Conservation (phyloP, 495 filamentous ascomycete genomes). For the Xylaria longipes region DNA sequence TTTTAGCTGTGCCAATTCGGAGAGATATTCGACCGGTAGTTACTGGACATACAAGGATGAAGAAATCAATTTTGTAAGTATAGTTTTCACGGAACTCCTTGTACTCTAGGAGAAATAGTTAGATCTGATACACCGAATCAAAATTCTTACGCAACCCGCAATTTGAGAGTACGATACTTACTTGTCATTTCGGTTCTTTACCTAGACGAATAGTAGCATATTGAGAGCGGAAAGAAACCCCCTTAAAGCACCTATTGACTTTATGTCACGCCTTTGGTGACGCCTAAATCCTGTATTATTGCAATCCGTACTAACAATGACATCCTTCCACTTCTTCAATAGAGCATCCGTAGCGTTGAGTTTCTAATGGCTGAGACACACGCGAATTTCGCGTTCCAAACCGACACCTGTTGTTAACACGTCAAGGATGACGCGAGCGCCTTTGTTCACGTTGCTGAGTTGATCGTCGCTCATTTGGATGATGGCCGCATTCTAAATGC, state of each 20-base stretch:
- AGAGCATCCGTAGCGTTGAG: constrained; percentile 37
- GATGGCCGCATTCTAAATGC: constrained; percentile 33
- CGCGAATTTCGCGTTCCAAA: constrained; percentile 40
- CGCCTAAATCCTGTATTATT: constrained; percentile 24
- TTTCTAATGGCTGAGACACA: constrained; percentile 38
- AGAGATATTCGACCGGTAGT: constrained; percentile 2
- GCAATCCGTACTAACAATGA: constrained; percentile 36
- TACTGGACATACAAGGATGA: background rate
- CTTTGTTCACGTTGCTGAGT: constrained; percentile 54
- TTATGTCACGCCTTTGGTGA: background rate
- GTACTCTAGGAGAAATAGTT: background rate
- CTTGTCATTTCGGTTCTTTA: background rate
- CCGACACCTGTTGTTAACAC: constrained; percentile 40
- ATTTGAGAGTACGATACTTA: background rate
- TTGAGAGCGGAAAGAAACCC: background rate
- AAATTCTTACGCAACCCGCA: background rate
- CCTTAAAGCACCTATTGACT: background rate
- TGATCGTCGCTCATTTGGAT: constrained; percentile 42
- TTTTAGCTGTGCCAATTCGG: background rate
- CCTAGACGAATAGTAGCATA: background rate
- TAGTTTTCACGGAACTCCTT: constrained; percentile 6
- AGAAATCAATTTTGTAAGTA: background rate
- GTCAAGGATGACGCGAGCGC: constrained; percentile 50
- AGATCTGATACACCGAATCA: background rate
- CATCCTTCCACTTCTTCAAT: constrained; percentile 46